Conservation (phyloP, 2,329 filamentous ascomycete species). For the Xylaria sp. region DNA sequence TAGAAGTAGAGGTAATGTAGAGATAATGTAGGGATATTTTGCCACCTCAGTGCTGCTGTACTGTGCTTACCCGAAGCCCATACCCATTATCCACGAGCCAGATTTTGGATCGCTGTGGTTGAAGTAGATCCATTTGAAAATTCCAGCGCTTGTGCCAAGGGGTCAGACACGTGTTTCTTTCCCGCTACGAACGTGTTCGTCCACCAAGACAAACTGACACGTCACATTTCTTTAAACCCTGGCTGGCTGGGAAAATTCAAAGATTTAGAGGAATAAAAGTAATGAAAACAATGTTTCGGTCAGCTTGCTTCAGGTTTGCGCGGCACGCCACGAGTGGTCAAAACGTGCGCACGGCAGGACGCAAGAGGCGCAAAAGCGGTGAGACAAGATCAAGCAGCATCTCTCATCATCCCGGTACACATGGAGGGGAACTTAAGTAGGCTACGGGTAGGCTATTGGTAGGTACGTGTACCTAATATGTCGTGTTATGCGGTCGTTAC, state of each 20-base stretch:
- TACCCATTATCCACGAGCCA: not conserved
- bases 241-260: not conserved
- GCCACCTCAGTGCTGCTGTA: not conserved
- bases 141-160: not conserved
- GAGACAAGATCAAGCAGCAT: constrained; percentile 9
- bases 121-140: not conserved
- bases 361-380: constrained; percentile 29
- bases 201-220: constrained; percentile 17
- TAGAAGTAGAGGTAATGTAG: not conserved
- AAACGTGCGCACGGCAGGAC: not conserved
- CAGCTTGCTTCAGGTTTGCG: constrained; percentile 8
- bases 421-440: too few species aligned
- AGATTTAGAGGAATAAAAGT: not conserved
- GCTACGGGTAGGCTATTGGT: not conserved
- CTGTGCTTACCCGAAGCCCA: not conserved
- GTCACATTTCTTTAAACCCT: constrained; percentile 12
- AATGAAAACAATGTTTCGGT: not conserved
- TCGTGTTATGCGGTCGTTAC: constrained; percentile 17
- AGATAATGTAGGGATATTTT: not conserved
- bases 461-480: not conserved
- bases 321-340: not conserved
- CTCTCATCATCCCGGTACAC: constrained; percentile 4
- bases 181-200: not conserved
- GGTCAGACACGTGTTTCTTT: constrained; percentile 29
- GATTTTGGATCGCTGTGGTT: not conserved